Percentiles rank a stretch among this genome's conserved stretches.
These are phyloP conservation scores for Vanrija sp. DNA, from an alignment of 1,284 basidiomycete species.

Conservation along the genomic window DNA sequence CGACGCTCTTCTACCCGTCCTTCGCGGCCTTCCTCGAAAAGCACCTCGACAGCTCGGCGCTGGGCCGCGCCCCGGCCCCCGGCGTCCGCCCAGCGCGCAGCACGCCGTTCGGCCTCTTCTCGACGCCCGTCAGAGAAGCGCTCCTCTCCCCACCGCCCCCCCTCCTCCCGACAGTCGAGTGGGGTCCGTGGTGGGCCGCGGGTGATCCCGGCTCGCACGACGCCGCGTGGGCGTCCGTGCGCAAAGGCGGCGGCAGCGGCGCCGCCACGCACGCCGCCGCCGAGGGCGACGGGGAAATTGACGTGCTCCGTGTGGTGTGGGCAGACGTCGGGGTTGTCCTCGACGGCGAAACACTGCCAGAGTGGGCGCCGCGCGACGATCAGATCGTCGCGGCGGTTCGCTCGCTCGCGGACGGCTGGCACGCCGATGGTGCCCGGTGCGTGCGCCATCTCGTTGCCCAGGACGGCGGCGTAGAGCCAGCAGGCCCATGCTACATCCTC, in stretches of 20 bases:
- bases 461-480: constrained; percentile 3
- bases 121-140: too few species aligned
- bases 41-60: too few species aligned
- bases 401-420: constrained; percentile 26
- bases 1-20: constrained; percentile 88
- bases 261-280: constrained; percentile 41
- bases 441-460: constrained; percentile 23
- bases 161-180: constrained; percentile 8
- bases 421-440: constrained; percentile 22
- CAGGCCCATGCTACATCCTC: constrained; percentile 29
- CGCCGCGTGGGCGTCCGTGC: constrained; percentile 36
- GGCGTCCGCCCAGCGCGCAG: too few species aligned
- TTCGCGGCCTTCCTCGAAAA: constrained; percentile 69
- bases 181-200: background rate
- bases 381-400: constrained; percentile 6
- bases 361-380: constrained; percentile 10
- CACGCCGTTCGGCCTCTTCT: too few species aligned
- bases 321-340: constrained; percentile 42
- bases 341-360: constrained; percentile 22
- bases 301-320: constrained; percentile 38
- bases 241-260: constrained; percentile 39
- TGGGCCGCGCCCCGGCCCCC: too few species aligned
- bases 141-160: too few species aligned
- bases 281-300: constrained; percentile 37
- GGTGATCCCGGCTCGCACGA: constrained; percentile 22